Evolutionary conservation across 2,329 filamentous ascomycete genomes (phyloP).

Genomic region (Botryotinia calthae): DNA sequence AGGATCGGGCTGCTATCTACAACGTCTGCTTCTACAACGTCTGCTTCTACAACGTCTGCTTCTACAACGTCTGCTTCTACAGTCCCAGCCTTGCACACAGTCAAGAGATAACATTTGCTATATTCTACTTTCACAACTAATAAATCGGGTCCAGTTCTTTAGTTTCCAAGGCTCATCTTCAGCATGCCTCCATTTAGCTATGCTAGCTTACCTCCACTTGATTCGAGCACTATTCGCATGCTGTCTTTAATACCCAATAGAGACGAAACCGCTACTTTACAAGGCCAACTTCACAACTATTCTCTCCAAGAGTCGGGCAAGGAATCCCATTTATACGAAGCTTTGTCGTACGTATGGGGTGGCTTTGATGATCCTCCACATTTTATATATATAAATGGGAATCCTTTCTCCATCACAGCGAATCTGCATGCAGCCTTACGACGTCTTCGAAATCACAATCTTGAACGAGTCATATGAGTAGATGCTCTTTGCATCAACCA

Average conservation of each 20-base stretch:
- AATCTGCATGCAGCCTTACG: slow-evolving; percentile 19
- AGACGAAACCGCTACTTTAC: neutral
- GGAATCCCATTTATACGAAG: slow-evolving; percentile 12
- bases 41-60: neutral
- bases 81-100: neutral
- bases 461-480: slow-evolving; percentile 13
- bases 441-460: slow-evolving; percentile 17
- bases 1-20: neutral
- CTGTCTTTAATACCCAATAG: neutral
- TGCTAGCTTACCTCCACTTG: neutral
- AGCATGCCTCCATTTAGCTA: neutral
- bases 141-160: neutral
- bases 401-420: slow-evolving; percentile 7
- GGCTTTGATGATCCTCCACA: slow-evolving; percentile 6
- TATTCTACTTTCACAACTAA: neutral
- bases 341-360: slow-evolving; percentile 22
- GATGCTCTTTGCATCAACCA: slow-evolving; percentile 18
- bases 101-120: neutral
- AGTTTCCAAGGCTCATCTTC: neutral
- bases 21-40: neutral
- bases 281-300: slow-evolving; percentile 1
- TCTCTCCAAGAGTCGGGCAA: neutral
- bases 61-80: neutral
- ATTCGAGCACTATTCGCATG: neutral
- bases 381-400: slow-evolving; percentile 10